Conservation (phyloP, 2,329 filamentous ascomycete genomes). For the Monilinia aucupariae region DNA sequence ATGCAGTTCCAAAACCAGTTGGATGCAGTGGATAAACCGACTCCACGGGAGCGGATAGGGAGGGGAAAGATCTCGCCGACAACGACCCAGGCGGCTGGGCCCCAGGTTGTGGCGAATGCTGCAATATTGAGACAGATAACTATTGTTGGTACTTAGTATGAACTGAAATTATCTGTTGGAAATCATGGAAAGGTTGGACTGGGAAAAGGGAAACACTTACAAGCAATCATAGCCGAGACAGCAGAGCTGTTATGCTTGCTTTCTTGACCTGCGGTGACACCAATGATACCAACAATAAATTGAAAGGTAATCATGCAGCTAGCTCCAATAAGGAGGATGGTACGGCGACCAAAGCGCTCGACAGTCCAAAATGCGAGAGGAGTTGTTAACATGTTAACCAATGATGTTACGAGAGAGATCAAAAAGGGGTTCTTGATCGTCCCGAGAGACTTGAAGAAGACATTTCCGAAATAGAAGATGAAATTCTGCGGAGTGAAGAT, state of each 20-base stretch:
- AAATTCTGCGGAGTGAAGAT: slow-evolving; percentile 52
- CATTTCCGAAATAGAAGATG: slow-evolving; percentile 82
- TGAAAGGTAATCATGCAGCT: slow-evolving; percentile 78
- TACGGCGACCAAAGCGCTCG: slow-evolving; percentile 74
- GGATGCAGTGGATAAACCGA: slow-evolving; percentile 77
- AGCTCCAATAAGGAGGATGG: slow-evolving; percentile 72
- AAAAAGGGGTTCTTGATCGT: slow-evolving; percentile 75
- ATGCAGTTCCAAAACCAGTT: slow-evolving; percentile 87
- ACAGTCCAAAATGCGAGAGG: slow-evolving; percentile 86
- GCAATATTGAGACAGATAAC: slow-evolving; percentile 86
- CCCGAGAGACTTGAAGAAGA: slow-evolving; percentile 75
- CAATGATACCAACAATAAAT: slow-evolving; percentile 77
- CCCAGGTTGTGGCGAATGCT: slow-evolving; percentile 88
- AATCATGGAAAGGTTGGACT: slow-evolving; percentile 56
- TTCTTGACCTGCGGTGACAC: slow-evolving; percentile 56
- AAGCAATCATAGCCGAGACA: slow-evolving; percentile 67
- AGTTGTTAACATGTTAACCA: slow-evolving; percentile 82
- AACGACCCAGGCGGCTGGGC: slow-evolving; percentile 68
- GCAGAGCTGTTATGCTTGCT: slow-evolving; percentile 51
- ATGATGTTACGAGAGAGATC: slow-evolving; percentile 77
- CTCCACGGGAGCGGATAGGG: slow-evolving; percentile 81
- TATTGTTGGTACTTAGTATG: not conserved
- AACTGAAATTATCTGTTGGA: slow-evolving; percentile 59
- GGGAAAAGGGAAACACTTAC: not conserved
- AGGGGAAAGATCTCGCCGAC: slow-evolving; percentile 90